These are phyloP conservation scores for Graphilbum fragrans DNA, from an alignment of 2,329 filamentous ascomycete species.

Conservation along the genomic window DNA sequence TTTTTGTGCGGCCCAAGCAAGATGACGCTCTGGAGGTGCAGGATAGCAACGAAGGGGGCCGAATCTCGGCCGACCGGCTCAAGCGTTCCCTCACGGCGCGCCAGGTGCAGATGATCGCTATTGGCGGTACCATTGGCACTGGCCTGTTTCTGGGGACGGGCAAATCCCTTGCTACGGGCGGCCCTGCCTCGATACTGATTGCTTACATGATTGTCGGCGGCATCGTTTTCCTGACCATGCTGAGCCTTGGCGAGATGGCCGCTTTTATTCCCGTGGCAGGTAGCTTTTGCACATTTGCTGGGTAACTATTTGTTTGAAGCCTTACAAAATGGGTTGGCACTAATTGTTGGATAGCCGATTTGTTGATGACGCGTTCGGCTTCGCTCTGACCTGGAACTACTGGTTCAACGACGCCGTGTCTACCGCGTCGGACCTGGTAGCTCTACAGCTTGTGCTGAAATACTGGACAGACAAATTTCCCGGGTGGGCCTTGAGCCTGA, in stretches of 20 bases:
- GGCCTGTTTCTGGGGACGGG: conserved; percentile 52
- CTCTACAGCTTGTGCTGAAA: conserved; percentile 57
- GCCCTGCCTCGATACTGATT: conserved; percentile 54
- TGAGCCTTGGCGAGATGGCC: conserved; percentile 58
- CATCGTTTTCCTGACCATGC: conserved; percentile 70
- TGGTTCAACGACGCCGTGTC: conserved; percentile 61
- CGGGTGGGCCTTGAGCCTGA: conserved; percentile 54
- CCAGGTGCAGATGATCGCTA: conserved; percentile 59
- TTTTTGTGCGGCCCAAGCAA: too few relatives aligned
- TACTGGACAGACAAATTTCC: conserved; percentile 58
- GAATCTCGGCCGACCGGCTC: conserved; percentile 26
- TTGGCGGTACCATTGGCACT: conserved; percentile 46
- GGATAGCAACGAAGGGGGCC: background rate
- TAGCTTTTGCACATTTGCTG: conserved; percentile 58
- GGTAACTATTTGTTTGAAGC: conserved; percentile 17
- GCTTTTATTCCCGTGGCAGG: conserved; percentile 69
- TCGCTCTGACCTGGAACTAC: conserved; percentile 77
- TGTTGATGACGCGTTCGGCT: conserved; percentile 59
- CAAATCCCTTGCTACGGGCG: conserved; percentile 47
- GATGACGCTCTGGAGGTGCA: conserved; percentile 15
- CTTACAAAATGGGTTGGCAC: background rate
- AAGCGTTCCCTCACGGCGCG: conserved; percentile 43
- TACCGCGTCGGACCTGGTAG: conserved; percentile 48
- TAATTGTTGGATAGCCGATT: conserved; percentile 43
- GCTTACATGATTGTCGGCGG: conserved; percentile 58